These are phyloP conservation scores for Nicotiana otophora DNA, from an alignment of 257 asterid genomes.

Conservation along the genomic window DNA sequence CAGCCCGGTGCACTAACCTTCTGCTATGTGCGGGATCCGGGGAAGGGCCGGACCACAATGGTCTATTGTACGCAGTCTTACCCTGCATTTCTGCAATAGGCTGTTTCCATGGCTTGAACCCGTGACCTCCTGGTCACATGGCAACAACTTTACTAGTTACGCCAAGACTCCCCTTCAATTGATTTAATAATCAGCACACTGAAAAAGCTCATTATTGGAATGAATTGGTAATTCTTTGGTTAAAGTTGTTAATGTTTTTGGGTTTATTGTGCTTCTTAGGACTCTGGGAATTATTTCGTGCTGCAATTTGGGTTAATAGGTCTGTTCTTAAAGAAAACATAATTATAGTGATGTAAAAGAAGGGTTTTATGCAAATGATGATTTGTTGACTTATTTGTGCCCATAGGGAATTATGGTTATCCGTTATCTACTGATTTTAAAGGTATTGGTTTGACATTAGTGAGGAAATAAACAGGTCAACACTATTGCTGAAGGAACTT, in stretches of 20 bases:
- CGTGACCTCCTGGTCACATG: no score
- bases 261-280: not conserved
- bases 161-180: not conserved
- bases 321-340: not conserved
- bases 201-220: not conserved
- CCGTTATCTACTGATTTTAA: not conserved
- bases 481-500: not conserved
- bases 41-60: no score
- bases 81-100: no score
- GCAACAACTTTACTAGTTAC: no score
- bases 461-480: not conserved
- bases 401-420: not conserved
- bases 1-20: no score
- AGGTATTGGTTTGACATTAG: not conserved
- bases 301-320: not conserved
- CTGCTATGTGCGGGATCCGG: no score
- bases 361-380: not conserved
- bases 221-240: not conserved
- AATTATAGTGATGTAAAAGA: not conserved
- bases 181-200: not conserved
- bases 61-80: no score
- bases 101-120: no score
- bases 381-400: not conserved
- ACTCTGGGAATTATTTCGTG: no score
- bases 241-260: not conserved